phyloP scores from a whole-genome alignment of 179 eudicot species.

The Actinidia chinensis region DNA sequence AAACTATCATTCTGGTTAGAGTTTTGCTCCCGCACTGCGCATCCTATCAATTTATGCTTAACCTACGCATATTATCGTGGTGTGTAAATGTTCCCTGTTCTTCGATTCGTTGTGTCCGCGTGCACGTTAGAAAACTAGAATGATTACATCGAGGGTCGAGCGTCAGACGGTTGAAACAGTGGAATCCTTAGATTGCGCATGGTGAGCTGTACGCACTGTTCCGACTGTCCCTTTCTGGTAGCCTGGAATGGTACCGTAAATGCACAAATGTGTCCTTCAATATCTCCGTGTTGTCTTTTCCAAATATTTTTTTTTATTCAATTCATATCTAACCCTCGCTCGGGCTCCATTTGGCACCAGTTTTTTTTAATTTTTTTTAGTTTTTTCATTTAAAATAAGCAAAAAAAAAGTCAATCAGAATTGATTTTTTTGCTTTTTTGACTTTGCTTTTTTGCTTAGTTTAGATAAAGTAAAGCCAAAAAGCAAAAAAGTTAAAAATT shows the following conservation, averaged over 20 bases:
- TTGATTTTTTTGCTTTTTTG: too few species aligned
- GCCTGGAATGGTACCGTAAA: background rate
- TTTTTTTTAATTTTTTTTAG: too few species aligned
- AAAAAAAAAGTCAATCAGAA: too few species aligned
- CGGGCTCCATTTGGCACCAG: too few species aligned
- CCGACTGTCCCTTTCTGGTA: background rate
- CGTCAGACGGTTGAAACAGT: background rate
- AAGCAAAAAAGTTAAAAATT: too few species aligned
- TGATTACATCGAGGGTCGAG: too few species aligned
- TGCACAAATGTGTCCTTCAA: slow-evolving; percentile 22
- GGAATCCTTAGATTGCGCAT: slow-evolving; percentile 13
- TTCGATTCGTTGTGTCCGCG: background rate
- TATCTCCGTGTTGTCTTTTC: slow-evolving; percentile 26
- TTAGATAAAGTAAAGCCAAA: too few species aligned
- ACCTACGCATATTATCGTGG: background rate
- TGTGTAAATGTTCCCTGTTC: background rate
- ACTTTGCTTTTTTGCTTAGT: too few species aligned
- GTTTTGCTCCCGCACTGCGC: background rate
- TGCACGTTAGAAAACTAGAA: slow-evolving; percentile 2
- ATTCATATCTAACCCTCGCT: too few species aligned
- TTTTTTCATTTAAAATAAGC: too few species aligned
- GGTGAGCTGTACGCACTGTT: background rate
- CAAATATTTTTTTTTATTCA: too few species aligned
- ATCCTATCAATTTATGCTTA: background rate
- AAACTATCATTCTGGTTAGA: slow-evolving; percentile 22